Base-by-base conservation (phyloP, 1,139 yeast genomes). In the Pneumocystis oryctolagi region DNA sequence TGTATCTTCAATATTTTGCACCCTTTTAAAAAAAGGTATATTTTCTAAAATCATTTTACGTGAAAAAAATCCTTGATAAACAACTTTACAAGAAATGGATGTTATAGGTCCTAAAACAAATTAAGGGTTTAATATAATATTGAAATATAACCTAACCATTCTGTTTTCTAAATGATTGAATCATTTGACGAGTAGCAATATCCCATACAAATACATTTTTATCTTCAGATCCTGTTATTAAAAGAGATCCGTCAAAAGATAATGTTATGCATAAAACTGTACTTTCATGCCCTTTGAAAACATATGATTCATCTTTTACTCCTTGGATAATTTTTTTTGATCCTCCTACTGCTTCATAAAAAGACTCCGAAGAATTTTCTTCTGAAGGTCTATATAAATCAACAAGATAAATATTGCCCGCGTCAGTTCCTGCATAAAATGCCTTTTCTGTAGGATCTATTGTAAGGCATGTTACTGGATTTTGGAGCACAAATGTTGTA, bases 371-470 rank as follows among this genome's bases (percentile, higher is more conserved):
- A 77, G 67, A 82, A 30, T 73, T 73, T 40, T 61, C 59, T 60
- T 60, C 59, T 25, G 64, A 14, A 31, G 62, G 55, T 30, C 59
- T 42, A 73, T 82, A 87, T 64, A 87, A 72, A 18, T 84, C 81
- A 14, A 87, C 78, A 31, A 76, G 73, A 67, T 85, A 77, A 57
- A 88, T 80, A 25, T 74, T 70, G 16, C 97, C 97, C 66, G 82
- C 79, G 1, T 74, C 70, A 39, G 85, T 74, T 1, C 96, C 97
- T 2, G 80, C 82, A 71, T 87, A 92, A 0, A 87, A 66, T 1
- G 83, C 80, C 68, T 97, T 78, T 69, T 84, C 89, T 0, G 92
- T 88, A 0, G 95, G 90, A 72, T 92, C 98, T n/a, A 81, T 75
- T 0, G 83, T 79, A 20, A 92, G 66, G 28, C 85, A 76, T 30